phyloP scores from a whole-genome alignment of 768 basidiomycete species.

The Suillus subaureus region DNA sequence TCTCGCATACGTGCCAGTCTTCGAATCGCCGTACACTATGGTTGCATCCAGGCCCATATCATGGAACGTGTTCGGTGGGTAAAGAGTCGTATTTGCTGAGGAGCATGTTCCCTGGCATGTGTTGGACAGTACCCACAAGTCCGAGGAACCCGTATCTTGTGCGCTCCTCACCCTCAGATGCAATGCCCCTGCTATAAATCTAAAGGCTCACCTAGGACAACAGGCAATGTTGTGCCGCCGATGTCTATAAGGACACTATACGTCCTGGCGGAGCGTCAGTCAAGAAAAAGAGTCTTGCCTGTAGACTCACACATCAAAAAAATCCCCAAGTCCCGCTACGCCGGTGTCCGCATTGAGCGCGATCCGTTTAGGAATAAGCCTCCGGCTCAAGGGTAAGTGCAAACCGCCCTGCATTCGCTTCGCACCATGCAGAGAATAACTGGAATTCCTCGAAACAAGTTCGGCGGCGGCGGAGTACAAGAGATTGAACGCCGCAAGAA shows the following conservation, averaged over 20 bases:
- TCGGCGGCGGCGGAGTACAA: not conserved
- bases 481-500: not conserved
- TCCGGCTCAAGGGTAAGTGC: slow-evolving; percentile 26
- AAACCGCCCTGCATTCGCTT: slow-evolving; percentile 21
- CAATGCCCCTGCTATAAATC: not conserved
- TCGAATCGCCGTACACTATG: slow-evolving; percentile 72
- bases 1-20: slow-evolving; percentile 65
- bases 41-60: slow-evolving; percentile 46
- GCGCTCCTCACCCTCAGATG: not conserved
- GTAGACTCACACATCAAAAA: slow-evolving; percentile 56
- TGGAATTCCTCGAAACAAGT: not conserved
- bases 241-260: slow-evolving; percentile 65
- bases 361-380: not conserved
- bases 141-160: slow-evolving; percentile 77
- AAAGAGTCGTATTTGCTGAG: slow-evolving; percentile 43
- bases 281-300: slow-evolving; percentile 6
- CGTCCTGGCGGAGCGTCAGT: slow-evolving; percentile 40
- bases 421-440: not conserved
- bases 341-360: slow-evolving; percentile 28
- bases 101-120: slow-evolving; percentile 50
- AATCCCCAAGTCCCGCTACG: slow-evolving; percentile 60
- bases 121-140: slow-evolving; percentile 72
- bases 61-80: slow-evolving; percentile 51
- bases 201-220: slow-evolving; percentile 57
- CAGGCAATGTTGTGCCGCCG: slow-evolving; percentile 51